These are phyloP conservation scores for Clitoria ternatea DNA, from an alignment of 306 rosid species.

Conservation along the genomic window DNA sequence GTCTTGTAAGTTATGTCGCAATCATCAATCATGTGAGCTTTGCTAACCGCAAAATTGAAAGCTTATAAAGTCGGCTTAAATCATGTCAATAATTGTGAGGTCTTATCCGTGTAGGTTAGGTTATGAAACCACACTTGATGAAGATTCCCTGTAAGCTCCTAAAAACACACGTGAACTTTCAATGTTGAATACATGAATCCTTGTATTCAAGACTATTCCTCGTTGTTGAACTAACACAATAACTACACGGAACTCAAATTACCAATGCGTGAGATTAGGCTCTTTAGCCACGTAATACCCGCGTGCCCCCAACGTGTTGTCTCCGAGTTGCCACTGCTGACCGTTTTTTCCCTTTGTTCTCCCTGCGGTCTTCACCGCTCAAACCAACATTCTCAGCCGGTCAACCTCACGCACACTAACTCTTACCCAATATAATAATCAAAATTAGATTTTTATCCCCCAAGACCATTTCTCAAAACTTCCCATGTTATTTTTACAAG, in stretches of 20 bases:
- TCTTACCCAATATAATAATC: slow-evolving; percentile 1
- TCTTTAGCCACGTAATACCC: neutral
- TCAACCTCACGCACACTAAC: neutral
- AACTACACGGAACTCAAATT: slow-evolving; percentile 9
- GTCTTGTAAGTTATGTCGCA: neutral
- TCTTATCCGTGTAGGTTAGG: neutral
- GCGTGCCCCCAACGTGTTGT: slow-evolving; percentile 22
- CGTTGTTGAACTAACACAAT: neutral
- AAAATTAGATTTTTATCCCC: neutral
- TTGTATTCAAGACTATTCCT: neutral
- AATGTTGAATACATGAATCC: too few relatives aligned
- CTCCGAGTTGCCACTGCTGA: slow-evolving; percentile 22
- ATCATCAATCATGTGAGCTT: too few relatives aligned
- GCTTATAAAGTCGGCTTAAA: neutral
- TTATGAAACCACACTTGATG: neutral
- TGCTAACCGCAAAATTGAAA: too few relatives aligned
- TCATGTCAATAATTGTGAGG: neutral
- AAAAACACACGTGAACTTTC: neutral
- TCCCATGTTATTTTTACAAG: too few relatives aligned
- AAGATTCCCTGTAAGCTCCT: neutral
- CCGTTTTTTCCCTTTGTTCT: neutral
- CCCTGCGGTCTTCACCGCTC: neutral
- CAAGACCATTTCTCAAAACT: too few relatives aligned
- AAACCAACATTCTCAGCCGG: neutral
- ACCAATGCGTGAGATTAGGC: neutral